These are phyloP conservation scores for Aspergillus mulundensis DNA, from an alignment of 495 filamentous ascomycete genomes.

Conservation along the genomic window DNA sequence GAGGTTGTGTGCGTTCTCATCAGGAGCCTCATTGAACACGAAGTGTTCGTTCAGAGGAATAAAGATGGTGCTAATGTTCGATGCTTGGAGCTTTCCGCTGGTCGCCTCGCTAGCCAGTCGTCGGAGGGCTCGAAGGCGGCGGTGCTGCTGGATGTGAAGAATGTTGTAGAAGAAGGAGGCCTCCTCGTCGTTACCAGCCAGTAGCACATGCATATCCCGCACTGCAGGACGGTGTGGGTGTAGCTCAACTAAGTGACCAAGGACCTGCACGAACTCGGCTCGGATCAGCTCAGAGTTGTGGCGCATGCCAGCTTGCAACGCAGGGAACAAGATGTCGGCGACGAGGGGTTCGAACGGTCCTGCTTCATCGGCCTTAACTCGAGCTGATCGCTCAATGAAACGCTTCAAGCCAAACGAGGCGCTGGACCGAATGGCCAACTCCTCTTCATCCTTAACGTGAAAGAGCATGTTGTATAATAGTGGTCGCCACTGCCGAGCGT, in stretches of 20 bases:
- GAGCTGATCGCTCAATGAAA: constrained; percentile 64
- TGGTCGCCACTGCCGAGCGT: constrained; percentile 81
- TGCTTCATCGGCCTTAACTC: constrained; percentile 27
- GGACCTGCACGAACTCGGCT: constrained; percentile 69
- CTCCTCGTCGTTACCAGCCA: constrained; percentile 76
- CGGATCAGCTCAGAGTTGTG: constrained; percentile 81
- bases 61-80: constrained; percentile 80
- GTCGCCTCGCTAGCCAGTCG: constrained; percentile 63
- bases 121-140: constrained; percentile 78
- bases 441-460: constrained; percentile 81
- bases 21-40: constrained; percentile 72
- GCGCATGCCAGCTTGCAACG: constrained; percentile 67
- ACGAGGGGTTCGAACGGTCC: constrained; percentile 53
- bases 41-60: constrained; percentile 92
- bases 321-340: constrained; percentile 62
- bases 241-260: constrained; percentile 70
- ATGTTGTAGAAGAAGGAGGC: constrained; percentile 92
- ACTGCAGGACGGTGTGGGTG: constrained; percentile 66
- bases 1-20: constrained; percentile 77
- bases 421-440: constrained; percentile 80
- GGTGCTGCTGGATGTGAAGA: constrained; percentile 84
- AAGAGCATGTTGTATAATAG: constrained; percentile 86
- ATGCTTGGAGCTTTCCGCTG: constrained; percentile 59
- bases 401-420: constrained; percentile 74
- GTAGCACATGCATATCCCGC: constrained; percentile 68